Evolutionary conservation across 2,329 filamentous ascomycete genomes (phyloP).

Genomic region (Dendryphion nanum): DNA sequence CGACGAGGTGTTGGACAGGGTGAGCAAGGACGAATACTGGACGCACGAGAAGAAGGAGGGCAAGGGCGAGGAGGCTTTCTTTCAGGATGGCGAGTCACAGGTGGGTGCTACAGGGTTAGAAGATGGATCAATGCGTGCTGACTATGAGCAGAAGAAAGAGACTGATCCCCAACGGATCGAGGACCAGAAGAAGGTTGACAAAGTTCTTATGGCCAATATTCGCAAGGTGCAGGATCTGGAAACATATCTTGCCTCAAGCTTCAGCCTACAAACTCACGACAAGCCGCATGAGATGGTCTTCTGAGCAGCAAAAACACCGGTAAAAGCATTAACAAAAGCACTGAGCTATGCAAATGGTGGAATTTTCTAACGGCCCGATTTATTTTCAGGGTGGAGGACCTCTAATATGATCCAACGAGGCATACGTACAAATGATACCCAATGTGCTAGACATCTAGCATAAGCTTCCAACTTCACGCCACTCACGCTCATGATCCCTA

Average conservation of each 20-base stretch:
- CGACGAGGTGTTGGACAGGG: constrained; percentile 68
- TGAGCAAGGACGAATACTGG: constrained; percentile 84
- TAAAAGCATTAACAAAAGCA: neutral
- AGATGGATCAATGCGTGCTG: constrained; percentile 54
- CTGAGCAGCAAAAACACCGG: constrained; percentile 44
- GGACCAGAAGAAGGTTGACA: constrained; percentile 98
- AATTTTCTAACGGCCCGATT: neutral
- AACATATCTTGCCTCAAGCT: constrained; percentile 89
- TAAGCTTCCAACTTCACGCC: no score
- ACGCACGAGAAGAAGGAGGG: constrained; percentile 89
- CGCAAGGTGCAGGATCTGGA: constrained; percentile 94
- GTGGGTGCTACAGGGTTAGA: constrained; percentile 51
- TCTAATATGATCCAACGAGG: neutral
- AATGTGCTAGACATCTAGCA: no score
- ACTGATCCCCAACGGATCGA: constrained; percentile 84
- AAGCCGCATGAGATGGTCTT: constrained; percentile 99
- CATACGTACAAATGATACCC: neutral
- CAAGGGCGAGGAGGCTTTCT: constrained; percentile 95
- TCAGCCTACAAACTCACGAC: constrained; percentile 98
- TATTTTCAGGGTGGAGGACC: neutral
- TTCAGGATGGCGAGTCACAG: constrained; percentile 96
- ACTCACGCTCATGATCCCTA: no score
- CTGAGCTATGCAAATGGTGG: no score
- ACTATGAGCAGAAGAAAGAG: constrained; percentile 74
- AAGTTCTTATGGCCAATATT: constrained; percentile 87